Conservation (phyloP, 495 filamentous ascomycete species). For the Hypoxylon cercidicola region DNA sequence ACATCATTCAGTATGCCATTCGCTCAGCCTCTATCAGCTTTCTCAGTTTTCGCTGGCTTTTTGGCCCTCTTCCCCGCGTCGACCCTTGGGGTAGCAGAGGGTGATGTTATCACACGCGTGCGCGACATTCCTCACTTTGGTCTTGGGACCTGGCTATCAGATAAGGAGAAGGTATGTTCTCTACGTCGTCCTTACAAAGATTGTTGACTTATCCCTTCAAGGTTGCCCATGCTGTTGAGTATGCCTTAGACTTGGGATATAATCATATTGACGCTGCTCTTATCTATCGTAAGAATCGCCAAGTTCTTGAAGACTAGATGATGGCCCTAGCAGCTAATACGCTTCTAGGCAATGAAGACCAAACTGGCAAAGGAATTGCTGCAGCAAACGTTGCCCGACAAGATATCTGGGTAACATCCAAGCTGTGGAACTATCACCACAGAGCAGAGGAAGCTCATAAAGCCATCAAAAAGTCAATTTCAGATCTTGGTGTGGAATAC, state of each 20-base stretch:
- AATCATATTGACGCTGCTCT: conserved; percentile 65
- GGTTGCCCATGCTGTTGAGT: conserved; percentile 43
- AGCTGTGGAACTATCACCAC: conserved; percentile 76
- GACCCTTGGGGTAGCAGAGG: conserved; percentile 2
- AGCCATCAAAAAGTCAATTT: conserved; percentile 69
- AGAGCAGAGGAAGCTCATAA: conserved; percentile 67
- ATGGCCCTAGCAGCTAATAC: conserved; percentile 54
- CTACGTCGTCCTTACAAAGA: too few relatives aligned
- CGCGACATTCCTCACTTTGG: conserved; percentile 57
- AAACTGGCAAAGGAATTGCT: conserved; percentile 65
- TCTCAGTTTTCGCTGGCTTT: background rate
- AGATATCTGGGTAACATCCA: conserved; percentile 75
- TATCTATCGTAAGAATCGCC: conserved; percentile 26
- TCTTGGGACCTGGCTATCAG: conserved; percentile 60
- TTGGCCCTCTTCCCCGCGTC: conserved; percentile 3
- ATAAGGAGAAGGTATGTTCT: conserved; percentile 25
- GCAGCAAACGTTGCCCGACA: conserved; percentile 65
- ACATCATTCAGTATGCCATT: conserved; percentile 12
- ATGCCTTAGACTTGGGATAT: conserved; percentile 64
- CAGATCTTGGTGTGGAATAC: conserved; percentile 71
- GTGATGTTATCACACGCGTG: background rate
- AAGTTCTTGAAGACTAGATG: background rate
- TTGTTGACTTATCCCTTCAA: too few relatives aligned
- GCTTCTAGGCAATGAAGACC: conserved; percentile 56
- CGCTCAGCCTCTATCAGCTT: background rate